phyloP scores from a whole-genome alignment of 306 rosid genomes.

The Dryas octopetala region DNA sequence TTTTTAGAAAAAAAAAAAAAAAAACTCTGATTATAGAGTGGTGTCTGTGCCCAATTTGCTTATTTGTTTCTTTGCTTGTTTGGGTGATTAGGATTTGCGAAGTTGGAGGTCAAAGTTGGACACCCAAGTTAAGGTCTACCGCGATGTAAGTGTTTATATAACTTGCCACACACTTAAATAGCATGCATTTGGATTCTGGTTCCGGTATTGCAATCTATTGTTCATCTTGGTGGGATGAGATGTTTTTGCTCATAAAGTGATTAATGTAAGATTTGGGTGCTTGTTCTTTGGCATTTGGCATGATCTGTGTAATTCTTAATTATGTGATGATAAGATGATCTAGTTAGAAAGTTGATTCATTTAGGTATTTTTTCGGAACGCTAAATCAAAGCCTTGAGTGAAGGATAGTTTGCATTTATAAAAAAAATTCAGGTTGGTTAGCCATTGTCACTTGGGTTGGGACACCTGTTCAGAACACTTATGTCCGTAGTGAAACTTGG shows the following conservation, averaged over 20 bases:
- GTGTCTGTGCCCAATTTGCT: conserved; percentile 11
- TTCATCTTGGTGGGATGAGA: not conserved
- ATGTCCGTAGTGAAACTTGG: too few species aligned
- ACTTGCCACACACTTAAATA: not conserved
- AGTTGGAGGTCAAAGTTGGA: conserved; percentile 88
- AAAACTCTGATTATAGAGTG: not conserved
- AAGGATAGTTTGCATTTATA: not conserved
- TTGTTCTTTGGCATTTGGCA: not conserved
- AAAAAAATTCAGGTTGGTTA: not conserved
- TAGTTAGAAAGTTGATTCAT: not conserved
- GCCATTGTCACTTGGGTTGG: not conserved
- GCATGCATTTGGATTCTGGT: not conserved
- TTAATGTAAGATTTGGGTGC: not conserved
- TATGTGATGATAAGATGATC: not conserved
- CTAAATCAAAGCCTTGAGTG: not conserved
- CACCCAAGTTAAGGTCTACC: conserved; percentile 79
- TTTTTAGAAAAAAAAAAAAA: not conserved
- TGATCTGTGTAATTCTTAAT: not conserved
- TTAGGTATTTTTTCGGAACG: not conserved
- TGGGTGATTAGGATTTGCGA: conserved; percentile 73
- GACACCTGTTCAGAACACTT: too few species aligned
- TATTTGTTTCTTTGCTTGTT: not conserved
- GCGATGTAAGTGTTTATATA: conserved; percentile 60
- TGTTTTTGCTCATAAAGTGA: not conserved
- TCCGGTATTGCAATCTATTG: not conserved